Percentiles rank a stretch among this genome's conserved stretches.
Conservation (phyloP, 331 rosid genomes). For the Pyracantha coccinea region DNA sequence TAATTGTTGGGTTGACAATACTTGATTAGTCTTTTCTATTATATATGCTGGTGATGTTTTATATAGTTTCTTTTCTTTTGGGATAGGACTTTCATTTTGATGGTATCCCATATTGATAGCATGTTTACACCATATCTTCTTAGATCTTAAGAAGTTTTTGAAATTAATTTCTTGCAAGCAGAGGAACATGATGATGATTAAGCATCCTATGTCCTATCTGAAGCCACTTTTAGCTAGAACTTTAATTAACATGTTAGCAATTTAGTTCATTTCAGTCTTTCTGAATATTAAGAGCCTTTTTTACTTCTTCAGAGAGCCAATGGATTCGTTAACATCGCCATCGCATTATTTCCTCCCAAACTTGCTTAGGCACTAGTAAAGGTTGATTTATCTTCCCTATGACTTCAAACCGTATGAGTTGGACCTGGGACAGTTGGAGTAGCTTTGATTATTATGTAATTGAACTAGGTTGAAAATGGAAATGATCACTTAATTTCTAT, state of each 20-base stretch:
- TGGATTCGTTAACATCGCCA: background rate
- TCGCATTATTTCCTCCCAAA: background rate
- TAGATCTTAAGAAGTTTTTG: background rate
- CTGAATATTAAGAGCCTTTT: background rate
- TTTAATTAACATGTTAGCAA: background rate
- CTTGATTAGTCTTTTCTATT: slow-evolving; percentile 8
- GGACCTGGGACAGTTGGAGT: background rate
- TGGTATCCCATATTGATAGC: background rate
- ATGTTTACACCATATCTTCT: background rate
- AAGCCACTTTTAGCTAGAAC: background rate
- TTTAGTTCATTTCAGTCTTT: background rate
- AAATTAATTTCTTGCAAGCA: background rate
- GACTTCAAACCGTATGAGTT: background rate
- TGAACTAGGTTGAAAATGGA: background rate
- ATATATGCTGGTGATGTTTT: slow-evolving; percentile 9
- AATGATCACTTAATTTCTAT: background rate
- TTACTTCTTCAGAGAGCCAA: background rate
- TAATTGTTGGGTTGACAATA: slow-evolving; percentile 20
- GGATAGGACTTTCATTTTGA: background rate
- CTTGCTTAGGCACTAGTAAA: background rate
- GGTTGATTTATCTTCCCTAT: background rate
- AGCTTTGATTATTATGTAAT: background rate
- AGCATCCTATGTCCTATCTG: background rate
- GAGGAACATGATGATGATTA: background rate
- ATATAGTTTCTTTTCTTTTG: background rate